Conservation (phyloP, 2,329 filamentous ascomycete species). For the Graphilbum fragrans region DNA sequence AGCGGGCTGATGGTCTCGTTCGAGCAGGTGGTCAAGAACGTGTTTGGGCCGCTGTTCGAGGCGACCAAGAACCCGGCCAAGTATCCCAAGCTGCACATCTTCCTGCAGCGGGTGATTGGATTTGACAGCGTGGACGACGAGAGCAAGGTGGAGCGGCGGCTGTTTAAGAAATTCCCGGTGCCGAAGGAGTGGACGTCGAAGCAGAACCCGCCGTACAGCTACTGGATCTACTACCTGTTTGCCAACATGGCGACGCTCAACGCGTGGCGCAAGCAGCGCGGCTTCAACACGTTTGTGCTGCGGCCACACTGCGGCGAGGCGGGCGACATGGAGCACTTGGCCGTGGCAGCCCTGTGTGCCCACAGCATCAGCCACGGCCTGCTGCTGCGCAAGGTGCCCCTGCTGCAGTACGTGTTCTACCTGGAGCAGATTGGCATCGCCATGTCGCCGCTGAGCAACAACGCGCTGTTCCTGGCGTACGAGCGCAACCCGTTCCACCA, state of each 20-base stretch:
- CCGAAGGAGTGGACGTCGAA: conserved; percentile 81
- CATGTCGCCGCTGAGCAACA: conserved; percentile 99
- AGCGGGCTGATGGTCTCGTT: conserved; percentile 78
- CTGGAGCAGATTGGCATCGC: conserved; percentile 96
- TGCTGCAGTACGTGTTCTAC: conserved; percentile 96
- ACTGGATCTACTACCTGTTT: conserved; percentile 97
- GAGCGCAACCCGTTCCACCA: conserved; percentile 93
- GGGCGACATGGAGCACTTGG: conserved; percentile 91
- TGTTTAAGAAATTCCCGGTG: conserved; percentile 93
- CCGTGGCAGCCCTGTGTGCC: conserved; percentile 80
- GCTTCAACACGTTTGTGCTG: conserved; percentile 91
- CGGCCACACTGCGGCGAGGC: conserved; percentile 94
- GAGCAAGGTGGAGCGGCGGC: conserved; percentile 84
- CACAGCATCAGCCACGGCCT: conserved; percentile 97
- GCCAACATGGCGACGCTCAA: conserved; percentile 91
- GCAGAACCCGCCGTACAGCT: conserved; percentile 96
- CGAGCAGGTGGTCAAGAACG: conserved; percentile 79
- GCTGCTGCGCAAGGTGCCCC: conserved; percentile 80
- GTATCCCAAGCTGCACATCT: conserved; percentile 88
- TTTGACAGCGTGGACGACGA: conserved; percentile 98
- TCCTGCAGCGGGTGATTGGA: conserved; percentile 88
- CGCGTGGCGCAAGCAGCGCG: conserved; percentile 76
- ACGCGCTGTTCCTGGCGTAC: conserved; percentile 90
- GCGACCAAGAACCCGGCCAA: conserved; percentile 77
- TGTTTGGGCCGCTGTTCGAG: conserved; percentile 90